Evolutionary conservation across 2,329 filamentous ascomycete species (phyloP).

Genomic region (Ophidiomyces ophidiicola): DNA sequence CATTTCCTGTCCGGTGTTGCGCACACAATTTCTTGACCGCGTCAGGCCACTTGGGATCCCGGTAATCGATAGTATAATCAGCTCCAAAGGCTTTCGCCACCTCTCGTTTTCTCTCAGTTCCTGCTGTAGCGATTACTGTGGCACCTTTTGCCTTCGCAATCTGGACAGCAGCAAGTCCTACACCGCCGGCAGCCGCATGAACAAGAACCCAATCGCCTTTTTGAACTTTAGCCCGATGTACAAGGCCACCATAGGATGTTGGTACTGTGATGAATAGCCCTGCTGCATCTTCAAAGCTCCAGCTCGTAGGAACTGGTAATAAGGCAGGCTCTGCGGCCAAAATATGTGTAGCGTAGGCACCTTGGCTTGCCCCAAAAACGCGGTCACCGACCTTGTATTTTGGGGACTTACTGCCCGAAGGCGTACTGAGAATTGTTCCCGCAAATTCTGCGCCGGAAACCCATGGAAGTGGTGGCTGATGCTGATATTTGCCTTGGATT

Average conservation of each 20-base stretch:
- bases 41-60: conserved; percentile 54
- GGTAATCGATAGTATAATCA: conserved; percentile 71
- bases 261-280: conserved; percentile 87
- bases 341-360: conserved; percentile 70
- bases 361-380: conserved; percentile 79
- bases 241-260: conserved; percentile 74
- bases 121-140: conserved; percentile 84
- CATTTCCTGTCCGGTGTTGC: conserved; percentile 49
- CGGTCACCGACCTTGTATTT: conserved; percentile 65
- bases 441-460: conserved; percentile 77
- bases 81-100: conserved; percentile 72
- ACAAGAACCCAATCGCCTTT: conserved; percentile 76
- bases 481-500: conserved; percentile 89
- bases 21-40: conserved; percentile 57
- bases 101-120: conserved; percentile 64
- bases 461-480: conserved; percentile 82
- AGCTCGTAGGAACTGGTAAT: conserved; percentile 63
- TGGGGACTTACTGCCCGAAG: conserved; percentile 39
- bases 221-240: conserved; percentile 64
- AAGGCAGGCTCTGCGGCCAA: conserved; percentile 54
- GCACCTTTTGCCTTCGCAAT: conserved; percentile 87
- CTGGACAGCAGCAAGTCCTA: conserved; percentile 83
- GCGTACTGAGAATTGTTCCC: conserved; percentile 59
- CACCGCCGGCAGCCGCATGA: conserved; percentile 84
- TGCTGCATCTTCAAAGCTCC: conserved; percentile 73